Base-by-base conservation (phyloP, 2,329 filamentous ascomycete genomes). In the Venturia asperata region DNA sequence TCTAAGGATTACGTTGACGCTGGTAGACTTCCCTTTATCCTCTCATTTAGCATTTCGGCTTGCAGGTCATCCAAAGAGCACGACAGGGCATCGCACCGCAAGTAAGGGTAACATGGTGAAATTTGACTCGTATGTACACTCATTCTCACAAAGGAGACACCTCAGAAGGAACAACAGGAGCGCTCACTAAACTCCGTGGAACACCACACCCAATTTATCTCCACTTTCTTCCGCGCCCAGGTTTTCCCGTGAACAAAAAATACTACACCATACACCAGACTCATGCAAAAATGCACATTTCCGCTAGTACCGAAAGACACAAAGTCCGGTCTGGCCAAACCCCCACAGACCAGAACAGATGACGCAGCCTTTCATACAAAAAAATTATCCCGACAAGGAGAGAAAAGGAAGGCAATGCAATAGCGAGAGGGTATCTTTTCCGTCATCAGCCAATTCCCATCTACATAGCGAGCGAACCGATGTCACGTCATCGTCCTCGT, bases 361-460 rank as follows among this genome's bases (percentile, higher is more conserved):
- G 30, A 37, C 13, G 19, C 27, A 37, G 3, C 13, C 10, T 27
- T 58, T 27, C 47, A 13, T 52, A 21, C 45, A 24, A 58, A 58
- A 39, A 37, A 58, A 37, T 13, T 10, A 5, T 27, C 52, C 52
- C n/a, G n/a, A 58, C 37, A n/a, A 19, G 1, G 15, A 37, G n/a
- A 37, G 21, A 19, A 21, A 19, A 58, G 17, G 37, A 58, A 37
- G 52, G 19, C 19, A 37, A 37, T 34, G 30, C 37, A 37, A n/a
- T 58, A 58, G 52, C 52, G 52, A 58, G 52, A 37, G 52, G 52
- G 52, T 58, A 58, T 58, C 52, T 58, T 58, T 37, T 58, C 52
- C 27, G 47, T 52, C 15, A 58, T 37, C 52, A 34, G 30, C 27
- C 17, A 17, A 11, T 58, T 58, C 52, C 52, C 30, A 37, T 58